Conservation (phyloP, 106 monocot genomes). For the Dendrobium officinale region DNA sequence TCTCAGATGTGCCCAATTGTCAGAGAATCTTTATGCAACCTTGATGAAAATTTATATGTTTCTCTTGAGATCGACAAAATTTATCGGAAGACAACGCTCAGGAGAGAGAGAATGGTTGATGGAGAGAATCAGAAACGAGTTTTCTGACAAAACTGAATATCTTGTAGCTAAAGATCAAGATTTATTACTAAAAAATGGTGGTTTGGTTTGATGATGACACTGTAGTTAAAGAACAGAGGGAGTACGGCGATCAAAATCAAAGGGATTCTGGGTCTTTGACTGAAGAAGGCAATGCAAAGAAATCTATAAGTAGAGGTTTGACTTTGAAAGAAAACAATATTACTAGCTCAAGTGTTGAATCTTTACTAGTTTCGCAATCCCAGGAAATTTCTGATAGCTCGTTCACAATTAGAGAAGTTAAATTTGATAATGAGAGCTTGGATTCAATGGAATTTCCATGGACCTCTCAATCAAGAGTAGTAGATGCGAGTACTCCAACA, state of each 20-base stretch:
- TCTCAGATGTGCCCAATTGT: background rate
- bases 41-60: background rate
- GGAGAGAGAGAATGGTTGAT: background rate
- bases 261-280: background rate
- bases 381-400: background rate
- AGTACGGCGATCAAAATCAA: background rate
- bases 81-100: background rate
- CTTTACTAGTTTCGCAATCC: background rate
- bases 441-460: background rate
- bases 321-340: background rate
- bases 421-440: background rate
- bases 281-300: background rate
- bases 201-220: background rate
- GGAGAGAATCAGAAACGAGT: background rate
- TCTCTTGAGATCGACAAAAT: background rate
- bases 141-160: background rate
- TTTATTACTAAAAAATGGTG: slow-evolving; percentile 1
- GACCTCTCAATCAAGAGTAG: background rate
- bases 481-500: background rate
- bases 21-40: background rate
- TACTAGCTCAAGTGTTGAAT: background rate
- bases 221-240: background rate
- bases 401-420: background rate
- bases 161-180: background rate
- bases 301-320: background rate